Evolutionary conservation across 108 stramenopile species (phyloP), one percentile per base, ranked within the genome.

Genomic region (Skeletonema tropicum): DNA sequence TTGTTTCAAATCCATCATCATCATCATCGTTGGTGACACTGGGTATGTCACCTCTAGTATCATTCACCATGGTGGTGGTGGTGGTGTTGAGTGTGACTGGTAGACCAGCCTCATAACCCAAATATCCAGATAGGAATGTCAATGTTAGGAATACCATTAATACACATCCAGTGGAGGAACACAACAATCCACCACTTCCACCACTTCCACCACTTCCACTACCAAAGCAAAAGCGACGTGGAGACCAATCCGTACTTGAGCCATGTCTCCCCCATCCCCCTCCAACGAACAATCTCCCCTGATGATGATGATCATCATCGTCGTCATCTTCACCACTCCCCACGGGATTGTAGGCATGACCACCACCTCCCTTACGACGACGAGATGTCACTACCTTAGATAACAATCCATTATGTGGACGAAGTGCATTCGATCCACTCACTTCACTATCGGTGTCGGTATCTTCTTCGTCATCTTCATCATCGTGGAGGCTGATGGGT

Each of bases 251-350:
- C 7, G 19, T 36, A 25, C 14, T 42, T 0, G 66, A 67, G 23
- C 75, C 67, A 33, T 69, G 67, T 25, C 68, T 36, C 8, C 75
- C 75, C 67, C 67, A 76, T 46, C 67, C 68, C 19, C 75, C 75
- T 31, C 68, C 68, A 6, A 76, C 68, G 21, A 63, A 29, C 4
- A 67, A 9, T 55, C 68, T 57, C 13, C 63, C 67, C n/a, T 76
- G 21, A 30, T n/a, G n/a, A n/a, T n/a, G n/a, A n/a, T 76, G 66
- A n/a, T 52, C 41, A 3, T 61, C 66, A 1, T 63, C 68, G 0
- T 66, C 46, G 21, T 65, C 64, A 13, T 36, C 46, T 6, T 8
- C 35, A 0, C 35, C 35, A 39, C 9, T 39, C 2, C 11, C 38
- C 3, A 39, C 11, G 2, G 38, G 38, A 39, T 12, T 12, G 11